A percentile compares a stretch with the other conserved stretches of the same genome.
phyloP scores from a whole-genome alignment of 805 yeast genomes.

The Yueomyces sp. region DNA sequence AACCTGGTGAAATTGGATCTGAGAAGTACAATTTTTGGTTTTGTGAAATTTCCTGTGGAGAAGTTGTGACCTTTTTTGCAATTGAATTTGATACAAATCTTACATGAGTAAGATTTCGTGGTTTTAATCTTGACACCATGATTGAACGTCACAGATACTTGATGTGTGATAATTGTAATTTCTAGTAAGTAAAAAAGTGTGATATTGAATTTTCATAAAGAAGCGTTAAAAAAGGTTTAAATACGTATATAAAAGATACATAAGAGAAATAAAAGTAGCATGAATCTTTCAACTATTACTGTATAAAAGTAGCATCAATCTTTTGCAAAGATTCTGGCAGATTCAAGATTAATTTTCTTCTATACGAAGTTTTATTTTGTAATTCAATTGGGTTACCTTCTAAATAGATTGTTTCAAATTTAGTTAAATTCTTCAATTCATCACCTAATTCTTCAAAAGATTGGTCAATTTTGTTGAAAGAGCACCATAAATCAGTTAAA shows the following conservation, averaged over 20 bases:
- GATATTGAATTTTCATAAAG: no score
- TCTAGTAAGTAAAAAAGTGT: no score
- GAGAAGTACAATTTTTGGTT: slow-evolving; percentile 68
- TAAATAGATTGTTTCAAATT: slow-evolving; percentile 77
- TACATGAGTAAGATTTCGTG: no score
- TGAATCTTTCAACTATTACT: neutral
- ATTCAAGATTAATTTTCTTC: slow-evolving; percentile 66
- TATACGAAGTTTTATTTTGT: slow-evolving; percentile 62
- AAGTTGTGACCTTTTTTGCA: neutral
- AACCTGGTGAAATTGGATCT: slow-evolving; percentile 79
- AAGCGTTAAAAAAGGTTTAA: no score
- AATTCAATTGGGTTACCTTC: slow-evolving; percentile 86
- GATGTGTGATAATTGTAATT: no score
- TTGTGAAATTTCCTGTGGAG: slow-evolving; percentile 25
- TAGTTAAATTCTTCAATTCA: slow-evolving; percentile 47
- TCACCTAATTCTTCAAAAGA: slow-evolving; percentile 55
- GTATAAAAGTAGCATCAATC: slow-evolving; percentile 79
- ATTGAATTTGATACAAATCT: neutral
- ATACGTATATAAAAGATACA: neutral
- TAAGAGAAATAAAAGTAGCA: no score
- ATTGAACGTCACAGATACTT: slow-evolving; percentile 40
- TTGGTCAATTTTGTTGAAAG: slow-evolving; percentile 51
- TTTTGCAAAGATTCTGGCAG: slow-evolving; percentile 53
- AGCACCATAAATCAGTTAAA: slow-evolving; percentile 92
- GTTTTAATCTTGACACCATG: slow-evolving; percentile 22